Evolutionary conservation across 345 rosid species (phyloP), one percentile per base, ranked within the genome.

Genomic region (Rhizophora mangle): DNA sequence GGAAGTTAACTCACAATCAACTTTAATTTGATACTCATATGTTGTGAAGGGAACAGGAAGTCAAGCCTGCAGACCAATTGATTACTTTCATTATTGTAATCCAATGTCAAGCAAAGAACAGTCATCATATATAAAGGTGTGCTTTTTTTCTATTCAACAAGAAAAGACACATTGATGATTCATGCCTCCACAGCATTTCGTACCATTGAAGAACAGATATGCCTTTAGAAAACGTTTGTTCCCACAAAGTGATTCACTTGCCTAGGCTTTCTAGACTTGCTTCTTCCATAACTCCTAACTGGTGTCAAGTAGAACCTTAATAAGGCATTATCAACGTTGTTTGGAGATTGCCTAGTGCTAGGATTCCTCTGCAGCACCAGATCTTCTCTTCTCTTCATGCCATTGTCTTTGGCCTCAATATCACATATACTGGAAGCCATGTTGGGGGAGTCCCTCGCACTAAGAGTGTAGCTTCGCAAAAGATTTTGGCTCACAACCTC

Each of bases 341-440:
- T 88, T 0, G 97, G 92, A 1, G 96, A 90, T 68, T 86, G 89
- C 75, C 97, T 85, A 24, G 89, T 89, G 73, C 97, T 90, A 82
- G 87, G 76, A 62, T 82, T 86, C 76, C 87, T 84, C 72, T 85
- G 95, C 77, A 92, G 66, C 59, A 80, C 84, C 46, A 80, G 76
- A 75, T 80, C 81, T 68, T 80, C 84, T 62, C 75, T 82, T 64
- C 79, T 79, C 72, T 72, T 74, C 66, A 61, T 75, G 60, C 69
- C 74, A 74, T 69, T 49, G 6, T 64, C 78, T 69, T 82, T 75
- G 30, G 70, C 60, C 39, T 81, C 86, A 43, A 72, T 51, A 13
- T 68, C 77, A 64, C 54, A 63, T 65, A 59, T 72, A 62, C 82
- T 60, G 36, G 60, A 52, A 64, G 79, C 88, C 65, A 63, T 63